Percentiles rank a stretch among this genome's conserved stretches.
Conservation (phyloP, 2,329 filamentous ascomycete species). For the Aureobasidium uvarum region DNA sequence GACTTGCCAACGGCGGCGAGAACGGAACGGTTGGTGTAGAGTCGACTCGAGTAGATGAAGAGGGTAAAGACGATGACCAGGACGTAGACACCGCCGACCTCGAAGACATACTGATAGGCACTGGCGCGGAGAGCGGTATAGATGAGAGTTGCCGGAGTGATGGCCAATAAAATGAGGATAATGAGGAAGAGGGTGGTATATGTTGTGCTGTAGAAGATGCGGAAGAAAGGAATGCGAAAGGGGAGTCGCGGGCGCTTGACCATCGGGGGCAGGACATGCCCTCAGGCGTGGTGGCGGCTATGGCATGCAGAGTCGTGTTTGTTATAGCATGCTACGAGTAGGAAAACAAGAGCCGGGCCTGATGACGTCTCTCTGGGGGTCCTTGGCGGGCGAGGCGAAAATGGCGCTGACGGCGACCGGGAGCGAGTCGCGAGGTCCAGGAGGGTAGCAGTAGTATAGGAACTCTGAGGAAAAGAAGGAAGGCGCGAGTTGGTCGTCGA, state of each 20-base stretch:
- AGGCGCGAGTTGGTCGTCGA: not conserved
- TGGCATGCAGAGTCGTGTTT: slow-evolving; percentile 21
- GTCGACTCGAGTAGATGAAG: slow-evolving; percentile 76
- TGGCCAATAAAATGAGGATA: slow-evolving; percentile 68
- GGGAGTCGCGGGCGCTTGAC: slow-evolving; percentile 31
- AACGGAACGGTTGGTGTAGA: slow-evolving; percentile 80
- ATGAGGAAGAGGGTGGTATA: slow-evolving; percentile 76
- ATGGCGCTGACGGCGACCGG: not conserved
- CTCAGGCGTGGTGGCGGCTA: not conserved
- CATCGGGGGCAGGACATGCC: slow-evolving; percentile 20
- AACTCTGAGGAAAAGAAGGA: not conserved
- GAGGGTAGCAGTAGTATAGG: not conserved
- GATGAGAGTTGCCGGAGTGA: slow-evolving; percentile 76
- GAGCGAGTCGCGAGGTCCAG: not conserved
- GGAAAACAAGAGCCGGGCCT: not conserved
- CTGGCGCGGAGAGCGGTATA: slow-evolving; percentile 67
- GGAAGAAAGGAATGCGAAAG: slow-evolving; percentile 61
- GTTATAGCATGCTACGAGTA: not conserved
- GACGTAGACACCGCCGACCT: slow-evolving; percentile 73
- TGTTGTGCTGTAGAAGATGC: slow-evolving; percentile 74
- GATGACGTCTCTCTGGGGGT: not conserved
- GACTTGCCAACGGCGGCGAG: slow-evolving; percentile 80
- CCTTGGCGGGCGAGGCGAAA: slow-evolving; percentile 1
- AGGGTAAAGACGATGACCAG: slow-evolving; percentile 67
- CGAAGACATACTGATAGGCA: slow-evolving; percentile 77